Base-by-base conservation (phyloP, 2,329 filamentous ascomycete genomes). In the Pseudopithomyces maydicus region DNA sequence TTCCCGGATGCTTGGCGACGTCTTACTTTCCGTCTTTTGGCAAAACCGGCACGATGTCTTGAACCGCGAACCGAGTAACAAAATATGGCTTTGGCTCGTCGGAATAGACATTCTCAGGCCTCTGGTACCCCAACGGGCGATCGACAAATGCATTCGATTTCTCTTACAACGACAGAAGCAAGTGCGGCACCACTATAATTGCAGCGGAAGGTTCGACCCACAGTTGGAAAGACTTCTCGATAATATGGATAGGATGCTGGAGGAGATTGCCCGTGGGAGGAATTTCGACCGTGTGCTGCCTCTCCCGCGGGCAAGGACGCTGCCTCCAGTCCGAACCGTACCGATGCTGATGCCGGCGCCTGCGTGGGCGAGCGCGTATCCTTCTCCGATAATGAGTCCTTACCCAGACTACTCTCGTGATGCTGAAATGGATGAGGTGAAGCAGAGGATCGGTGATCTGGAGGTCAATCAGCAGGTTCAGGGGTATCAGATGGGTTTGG, bases 351-450 rank as follows among this genome's bases (percentile, higher is more conserved):
- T 41, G 38, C 38, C 38, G 14, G 38, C 38, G 26, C 48, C 48
- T 10, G 36, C 48, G 12, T 33, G 38, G 38, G 14, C 39, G 23
- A 41, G 48, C 26, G 48, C 22, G 8, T 42, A 42, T 26, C 17
- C 36, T 7, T 51, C 41, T 6, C 50, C 42, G 6, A 5, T 32
- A 7, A 2, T 44, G 2, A 38, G 17, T n/a, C 41, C 39, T 11
- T 22, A 20, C n/a, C 23, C 19, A 14, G 36, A 38, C 2, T 14
- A n/a, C 3, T 15, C 15, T 2, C 29, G 23, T 17, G 50, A 38
- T 2, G 50, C 35, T 15, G 54, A 56, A 12, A 44, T 56, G 32
- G 32, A 56, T 5, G 32, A 52, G 1, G 14, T 56, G 10, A 52
- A 26, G 22, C 14, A 22, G 17, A 17, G 38, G 10, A 20, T 29